Percentiles rank a stretch among this genome's conserved stretches.
Evolutionary conservation across 1,284 basidiomycete species (phyloP).

Genomic region (Marasmius sp.): DNA sequence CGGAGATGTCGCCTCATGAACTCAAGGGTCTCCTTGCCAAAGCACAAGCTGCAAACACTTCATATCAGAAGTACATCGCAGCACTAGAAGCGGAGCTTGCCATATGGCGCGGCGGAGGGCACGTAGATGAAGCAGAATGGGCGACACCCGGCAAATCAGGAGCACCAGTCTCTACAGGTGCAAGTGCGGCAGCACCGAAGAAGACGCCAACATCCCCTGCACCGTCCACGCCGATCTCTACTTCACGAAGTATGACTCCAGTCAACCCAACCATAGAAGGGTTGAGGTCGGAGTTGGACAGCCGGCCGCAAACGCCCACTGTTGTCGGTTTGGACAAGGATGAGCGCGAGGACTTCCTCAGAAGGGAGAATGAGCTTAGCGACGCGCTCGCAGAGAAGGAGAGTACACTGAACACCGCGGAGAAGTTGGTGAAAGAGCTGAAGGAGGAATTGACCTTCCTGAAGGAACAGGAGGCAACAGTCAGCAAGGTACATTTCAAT

Average conservation of each 20-base stretch:
- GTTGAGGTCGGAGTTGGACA: constrained; percentile 71
- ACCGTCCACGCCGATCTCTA: constrained; percentile 54
- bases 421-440: constrained; percentile 84
- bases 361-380: constrained; percentile 94
- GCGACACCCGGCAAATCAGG: constrained; percentile 65
- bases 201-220: constrained; percentile 60
- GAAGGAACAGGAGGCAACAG: constrained; percentile 85
- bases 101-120: constrained; percentile 88
- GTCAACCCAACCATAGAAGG: constrained; percentile 80
- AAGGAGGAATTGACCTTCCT: constrained; percentile 84
- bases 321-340: constrained; percentile 89
- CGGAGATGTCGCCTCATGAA: constrained; percentile 95
- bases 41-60: constrained; percentile 83
- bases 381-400: constrained; percentile 94
- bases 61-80: constrained; percentile 86
- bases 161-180: constrained; percentile 30
- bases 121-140: constrained; percentile 88
- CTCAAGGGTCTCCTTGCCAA: constrained; percentile 92
- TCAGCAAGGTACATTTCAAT: constrained; percentile 60
- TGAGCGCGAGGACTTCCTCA: constrained; percentile 96
- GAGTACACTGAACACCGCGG: constrained; percentile 69
- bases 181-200: constrained; percentile 45
- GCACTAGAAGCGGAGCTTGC: constrained; percentile 90
- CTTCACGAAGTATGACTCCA: constrained; percentile 77
- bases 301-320: constrained; percentile 84